Base-by-base conservation (phyloP, 331 rosid species). In the Malus hybrid region DNA sequence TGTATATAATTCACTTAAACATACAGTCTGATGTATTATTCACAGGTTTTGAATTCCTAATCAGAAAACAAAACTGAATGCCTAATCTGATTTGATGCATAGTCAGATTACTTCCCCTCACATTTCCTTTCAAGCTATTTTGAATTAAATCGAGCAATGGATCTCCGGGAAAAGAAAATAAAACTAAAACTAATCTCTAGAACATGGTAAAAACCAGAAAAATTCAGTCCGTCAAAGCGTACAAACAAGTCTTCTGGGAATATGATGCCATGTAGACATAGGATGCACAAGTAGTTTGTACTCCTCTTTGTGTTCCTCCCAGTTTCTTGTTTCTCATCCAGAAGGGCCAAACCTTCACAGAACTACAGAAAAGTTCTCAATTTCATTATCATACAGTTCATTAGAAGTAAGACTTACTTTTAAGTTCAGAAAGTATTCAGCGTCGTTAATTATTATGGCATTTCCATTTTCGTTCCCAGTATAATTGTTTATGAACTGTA, bases 311-410 rank as follows among this genome's bases (percentile, higher is more conserved):
- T 39, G 77, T 33, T 73, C 60, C 64, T 46, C 50, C 44, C 71
- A 6, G 62, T 48, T 74, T 74, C 70, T 46, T 63, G 48, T 74
- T 36, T 63, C 77, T 74, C 63, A 74, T 55, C 77, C 77, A 46
- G 62, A 29, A 29, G 22, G 22, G 33, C 42, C 19, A 10, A 48
- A 50, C 15, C 77, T 74, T 73, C 48, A 73, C n/a, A 73, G 42
- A 42, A 62, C 46, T 44, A 46, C 61, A 74, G 14, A 74, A 53
- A 28, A 62, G 62, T 46, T 44, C 68, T 74, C 16, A 66, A 48
- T 61, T 48, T 48, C 63, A 46, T 10, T 46, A 63, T 29, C 48
- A 39, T 11, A 44, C 14, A 63, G 13, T 44, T 14, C 57, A 63
- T 13, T 44, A 29, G 15, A 60, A 19, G 60, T 4, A 28, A 10